Evolutionary conservation across 2,329 filamentous ascomycete species (phyloP).

Genomic region (Epichloe scottii): DNA sequence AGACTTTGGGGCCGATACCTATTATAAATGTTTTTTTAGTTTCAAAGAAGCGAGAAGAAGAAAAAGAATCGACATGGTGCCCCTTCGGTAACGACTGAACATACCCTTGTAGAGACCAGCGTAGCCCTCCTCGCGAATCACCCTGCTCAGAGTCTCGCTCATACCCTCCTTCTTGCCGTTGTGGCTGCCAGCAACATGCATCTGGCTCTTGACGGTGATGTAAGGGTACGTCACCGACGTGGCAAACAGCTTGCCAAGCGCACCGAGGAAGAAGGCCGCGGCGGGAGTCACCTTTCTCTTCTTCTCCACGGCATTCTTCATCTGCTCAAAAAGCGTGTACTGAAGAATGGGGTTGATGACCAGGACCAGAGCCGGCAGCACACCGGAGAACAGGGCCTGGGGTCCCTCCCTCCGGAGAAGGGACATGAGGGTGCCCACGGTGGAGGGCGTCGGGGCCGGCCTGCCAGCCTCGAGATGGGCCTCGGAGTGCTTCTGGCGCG

Average conservation of each 20-base stretch:
- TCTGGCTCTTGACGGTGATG: slow-evolving; percentile 95
- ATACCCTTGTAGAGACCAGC: slow-evolving; percentile 81
- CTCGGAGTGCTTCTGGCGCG: slow-evolving; percentile 51
- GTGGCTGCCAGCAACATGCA: slow-evolving; percentile 70
- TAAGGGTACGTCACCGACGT: slow-evolving; percentile 95
- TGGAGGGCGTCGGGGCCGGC: slow-evolving; percentile 43
- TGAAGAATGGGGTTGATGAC: slow-evolving; percentile 98
- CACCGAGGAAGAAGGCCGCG: slow-evolving; percentile 82
- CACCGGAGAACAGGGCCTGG: slow-evolving; percentile 76
- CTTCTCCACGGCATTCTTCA: slow-evolving; percentile 82
- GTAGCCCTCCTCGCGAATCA: slow-evolving; percentile 84
- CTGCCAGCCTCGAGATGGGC: slow-evolving; percentile 29
- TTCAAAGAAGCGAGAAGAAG: neutral
- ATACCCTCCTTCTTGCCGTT: slow-evolving; percentile 71
- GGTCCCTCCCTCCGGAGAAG: slow-evolving; percentile 77
- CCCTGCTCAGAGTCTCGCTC: slow-evolving; percentile 61
- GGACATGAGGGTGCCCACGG: slow-evolving; percentile 67
- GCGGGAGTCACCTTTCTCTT: slow-evolving; percentile 63
- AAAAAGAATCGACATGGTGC: neutral
- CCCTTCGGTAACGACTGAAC: neutral
- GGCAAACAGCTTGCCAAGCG: slow-evolving; percentile 85
- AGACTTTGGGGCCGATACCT: slow-evolving; percentile 94
- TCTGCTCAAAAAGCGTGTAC: slow-evolving; percentile 96
- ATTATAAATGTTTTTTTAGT: slow-evolving; percentile 5
- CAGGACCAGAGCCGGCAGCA: slow-evolving; percentile 81